These are phyloP conservation scores for Dendrothele bispora DNA, from an alignment of 768 basidiomycete genomes.

Conservation along the genomic window DNA sequence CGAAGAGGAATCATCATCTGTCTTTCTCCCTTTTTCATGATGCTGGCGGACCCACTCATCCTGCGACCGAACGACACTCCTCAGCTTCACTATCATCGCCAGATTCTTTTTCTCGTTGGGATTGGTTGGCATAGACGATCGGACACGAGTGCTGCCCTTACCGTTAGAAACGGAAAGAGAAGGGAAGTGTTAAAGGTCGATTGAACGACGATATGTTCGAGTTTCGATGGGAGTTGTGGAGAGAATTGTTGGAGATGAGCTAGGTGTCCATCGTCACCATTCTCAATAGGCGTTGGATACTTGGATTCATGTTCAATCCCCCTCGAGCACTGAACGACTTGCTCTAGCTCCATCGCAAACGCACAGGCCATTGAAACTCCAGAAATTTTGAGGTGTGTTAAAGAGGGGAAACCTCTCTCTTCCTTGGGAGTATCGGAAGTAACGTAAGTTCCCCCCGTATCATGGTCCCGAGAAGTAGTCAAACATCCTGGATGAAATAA, in stretches of 20 bases:
- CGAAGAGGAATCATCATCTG: too few species aligned
- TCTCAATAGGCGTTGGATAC: not conserved
- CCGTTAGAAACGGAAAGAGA: not conserved
- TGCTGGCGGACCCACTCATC: too few species aligned
- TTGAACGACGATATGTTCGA: conserved; percentile 2
- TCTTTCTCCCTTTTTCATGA: too few species aligned
- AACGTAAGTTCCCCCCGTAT: too few species aligned
- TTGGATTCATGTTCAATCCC: not conserved
- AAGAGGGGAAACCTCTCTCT: conserved; percentile 35
- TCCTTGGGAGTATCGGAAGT: too few species aligned
- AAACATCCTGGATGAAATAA: conserved; percentile 39
- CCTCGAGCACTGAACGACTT: conserved; percentile 16
- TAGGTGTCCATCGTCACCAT: too few species aligned
- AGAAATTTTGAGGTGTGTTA: conserved; percentile 40
- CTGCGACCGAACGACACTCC: too few species aligned
- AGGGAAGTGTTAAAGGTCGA: not conserved
- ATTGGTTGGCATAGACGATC: not conserved
- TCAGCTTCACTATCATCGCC: conserved; percentile 2
- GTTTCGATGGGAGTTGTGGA: not conserved
- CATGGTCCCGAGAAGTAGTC: too few species aligned
- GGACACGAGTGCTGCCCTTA: too few species aligned
- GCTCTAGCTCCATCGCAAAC: conserved; percentile 41
- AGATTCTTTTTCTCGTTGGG: conserved; percentile 1
- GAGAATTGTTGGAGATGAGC: not conserved
- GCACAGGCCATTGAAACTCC: conserved; percentile 41